These are phyloP conservation scores for Neodidymelliopsis sp. DNA, from an alignment of 2,329 filamentous ascomycete species.

Conservation along the genomic window DNA sequence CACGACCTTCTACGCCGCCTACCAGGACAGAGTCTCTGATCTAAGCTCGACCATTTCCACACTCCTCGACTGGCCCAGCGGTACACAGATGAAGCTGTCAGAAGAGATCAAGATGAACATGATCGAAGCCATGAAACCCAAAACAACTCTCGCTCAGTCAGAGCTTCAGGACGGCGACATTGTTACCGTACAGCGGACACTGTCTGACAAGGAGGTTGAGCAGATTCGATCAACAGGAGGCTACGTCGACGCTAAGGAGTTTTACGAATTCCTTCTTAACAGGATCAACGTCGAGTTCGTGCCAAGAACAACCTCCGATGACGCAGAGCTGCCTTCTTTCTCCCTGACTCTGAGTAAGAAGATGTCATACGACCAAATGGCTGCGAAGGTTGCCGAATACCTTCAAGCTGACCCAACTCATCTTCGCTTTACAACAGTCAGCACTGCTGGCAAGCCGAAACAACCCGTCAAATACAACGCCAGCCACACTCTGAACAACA, in stretches of 20 bases:
- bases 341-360: conserved; percentile 82
- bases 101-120: conserved; percentile 99
- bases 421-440: conserved; percentile 89
- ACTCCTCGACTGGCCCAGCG: conserved; percentile 86
- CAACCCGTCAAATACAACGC: conserved; percentile 75
- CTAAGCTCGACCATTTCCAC: conserved; percentile 78
- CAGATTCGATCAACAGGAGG: conserved; percentile 51
- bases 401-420: conserved; percentile 83
- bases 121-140: conserved; percentile 94
- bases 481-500: conserved; percentile 76
- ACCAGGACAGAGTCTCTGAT: conserved; percentile 87
- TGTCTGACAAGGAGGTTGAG: conserved; percentile 56
- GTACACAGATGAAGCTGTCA: conserved; percentile 75
- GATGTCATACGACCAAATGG: conserved; percentile 86
- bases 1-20: conserved; percentile 85
- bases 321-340: conserved; percentile 71
- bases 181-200: conserved; percentile 83
- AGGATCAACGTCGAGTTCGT: conserved; percentile 81
- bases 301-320: conserved; percentile 63
- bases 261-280: conserved; percentile 93
- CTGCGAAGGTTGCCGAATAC: conserved; percentile 81
- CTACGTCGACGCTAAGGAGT: conserved; percentile 76
- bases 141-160: conserved; percentile 85
- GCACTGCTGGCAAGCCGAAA: conserved; percentile 80
- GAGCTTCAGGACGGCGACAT: conserved; percentile 98